phyloP scores from a whole-genome alignment of 331 rosid species.

The Cydonia oblonga region DNA sequence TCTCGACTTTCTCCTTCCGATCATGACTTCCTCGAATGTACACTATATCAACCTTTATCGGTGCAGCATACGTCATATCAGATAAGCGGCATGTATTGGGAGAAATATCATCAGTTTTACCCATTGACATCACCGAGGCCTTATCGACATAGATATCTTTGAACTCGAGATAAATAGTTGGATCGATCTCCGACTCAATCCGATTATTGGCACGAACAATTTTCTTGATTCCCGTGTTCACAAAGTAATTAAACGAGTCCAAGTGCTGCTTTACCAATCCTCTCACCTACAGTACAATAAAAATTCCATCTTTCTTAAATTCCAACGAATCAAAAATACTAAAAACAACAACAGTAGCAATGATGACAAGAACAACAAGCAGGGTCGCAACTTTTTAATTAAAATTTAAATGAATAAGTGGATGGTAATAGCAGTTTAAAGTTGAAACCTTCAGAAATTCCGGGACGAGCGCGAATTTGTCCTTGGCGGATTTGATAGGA shows the following conservation, averaged over 20 bases:
- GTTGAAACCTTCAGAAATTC: constrained; percentile 66
- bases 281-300: constrained; percentile 40
- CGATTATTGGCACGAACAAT: constrained; percentile 59
- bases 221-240: constrained; percentile 53
- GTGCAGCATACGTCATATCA: constrained; percentile 83
- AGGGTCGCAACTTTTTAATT: not conserved
- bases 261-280: constrained; percentile 91
- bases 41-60: constrained; percentile 63
- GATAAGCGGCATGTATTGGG: constrained; percentile 81
- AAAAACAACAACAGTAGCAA: not conserved
- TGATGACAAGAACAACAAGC: not conserved
- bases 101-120: constrained; percentile 28
- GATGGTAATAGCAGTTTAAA: too few relatives aligned
- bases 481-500: constrained; percentile 68
- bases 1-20: constrained; percentile 13
- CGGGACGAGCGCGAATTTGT: constrained; percentile 77
- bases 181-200: constrained; percentile 27
- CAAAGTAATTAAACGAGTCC: constrained; percentile 87
- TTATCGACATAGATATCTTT: constrained; percentile 47
- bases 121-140: constrained; percentile 45
- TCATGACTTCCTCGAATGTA: constrained; percentile 45
- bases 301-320: not conserved
- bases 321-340: not conserved
- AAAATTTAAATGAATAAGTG: not conserved
- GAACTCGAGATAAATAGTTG: constrained; percentile 55